These are phyloP conservation scores for Cercospora beticola DNA, from an alignment of 2,329 filamentous ascomycete genomes.

Conservation along the genomic window DNA sequence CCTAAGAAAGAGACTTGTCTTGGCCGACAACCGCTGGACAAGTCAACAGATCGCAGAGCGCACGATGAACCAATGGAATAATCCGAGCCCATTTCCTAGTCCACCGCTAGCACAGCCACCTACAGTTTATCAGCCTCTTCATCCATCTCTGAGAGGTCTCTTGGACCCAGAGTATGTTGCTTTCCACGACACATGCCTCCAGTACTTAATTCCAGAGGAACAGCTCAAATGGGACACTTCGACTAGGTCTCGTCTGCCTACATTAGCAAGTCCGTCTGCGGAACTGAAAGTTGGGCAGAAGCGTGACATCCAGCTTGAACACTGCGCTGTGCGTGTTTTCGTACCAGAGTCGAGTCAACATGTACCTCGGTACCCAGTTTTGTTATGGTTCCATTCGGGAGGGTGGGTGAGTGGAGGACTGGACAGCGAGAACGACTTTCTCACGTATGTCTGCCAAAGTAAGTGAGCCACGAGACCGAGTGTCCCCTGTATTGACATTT, in stretches of 20 bases:
- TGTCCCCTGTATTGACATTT: not conserved
- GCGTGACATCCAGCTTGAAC: conserved; percentile 19
- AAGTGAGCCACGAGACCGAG: not conserved
- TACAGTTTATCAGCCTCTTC: conserved; percentile 19
- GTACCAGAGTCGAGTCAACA: conserved; percentile 19
- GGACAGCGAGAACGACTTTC: conserved; percentile 29
- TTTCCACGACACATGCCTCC: conserved; percentile 24
- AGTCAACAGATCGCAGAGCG: not conserved
- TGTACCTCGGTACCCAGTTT: conserved; percentile 12
- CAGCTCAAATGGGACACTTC: conserved; percentile 21
- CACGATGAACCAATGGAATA: conserved; percentile 16
- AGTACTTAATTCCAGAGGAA: conserved; percentile 24
- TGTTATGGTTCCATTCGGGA: conserved; percentile 16
- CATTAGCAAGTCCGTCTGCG: conserved; percentile 16
- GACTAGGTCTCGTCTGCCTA: conserved; percentile 15
- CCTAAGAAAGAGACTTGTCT: not conserved
- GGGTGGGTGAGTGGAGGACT: conserved; percentile 22
- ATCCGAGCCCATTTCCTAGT: not conserved
- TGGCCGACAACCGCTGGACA: not conserved
- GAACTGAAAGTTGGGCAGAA: conserved; percentile 17
- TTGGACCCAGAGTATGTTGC: conserved; percentile 26
- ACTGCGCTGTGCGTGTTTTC: conserved; percentile 23
- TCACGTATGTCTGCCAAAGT: conserved; percentile 26
- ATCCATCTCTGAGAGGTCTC: conserved; percentile 19
- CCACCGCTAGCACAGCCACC: conserved; percentile 8